Base-by-base conservation (phyloP, 2,329 filamentous ascomycete species). In the Lecanoromycetidae sp. region DNA sequence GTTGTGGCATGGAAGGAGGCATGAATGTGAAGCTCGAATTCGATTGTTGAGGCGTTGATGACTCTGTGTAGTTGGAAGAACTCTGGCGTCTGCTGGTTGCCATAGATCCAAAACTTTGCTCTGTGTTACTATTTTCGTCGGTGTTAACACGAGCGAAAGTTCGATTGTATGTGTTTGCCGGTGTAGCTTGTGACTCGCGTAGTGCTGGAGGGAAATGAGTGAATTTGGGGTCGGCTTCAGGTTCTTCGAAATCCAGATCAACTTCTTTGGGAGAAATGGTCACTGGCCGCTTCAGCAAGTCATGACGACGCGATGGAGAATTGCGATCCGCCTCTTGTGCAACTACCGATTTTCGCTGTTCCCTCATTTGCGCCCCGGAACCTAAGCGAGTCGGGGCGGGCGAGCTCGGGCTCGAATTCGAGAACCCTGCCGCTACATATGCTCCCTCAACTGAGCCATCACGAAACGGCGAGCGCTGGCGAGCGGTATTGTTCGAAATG, bases 181-280 rank as follows among this genome's bases (percentile, higher is more conserved):
- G 45, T 38, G 46, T 26, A 47, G 29, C 29, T 25, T 43, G 53
- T 49, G n/a, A 53, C 52, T 50, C 46, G n/a, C 27, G 51, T 43
- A 52, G 48, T 30, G 27, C 32, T 50, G 49, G 27, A 22, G 55
- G 38, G 58, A 56, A 34, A 61, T 57, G 5, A 32, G 51, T 37
- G 57, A 83, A 78, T 50, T 78, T 78, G 4, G 75, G 67, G 39
- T 82, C 81, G 15, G 82, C 79, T 2, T 88, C 84, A 0, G 71
- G 65, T 32, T 91, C 86, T 52, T 82, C 77, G 60, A 88, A 94
- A 51, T 95, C 88, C 41, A 95, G 67, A 50, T 94, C 67, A 1
- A 88, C 85, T 58, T 96, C 90, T 66, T 94, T 93, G 20, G 90
- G 91, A 1, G 90, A 96, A 38, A 98, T 94, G 0, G 90, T 94